phyloP scores from a whole-genome alignment of 176 grass and related monocot species.

The Zea luxurians region DNA sequence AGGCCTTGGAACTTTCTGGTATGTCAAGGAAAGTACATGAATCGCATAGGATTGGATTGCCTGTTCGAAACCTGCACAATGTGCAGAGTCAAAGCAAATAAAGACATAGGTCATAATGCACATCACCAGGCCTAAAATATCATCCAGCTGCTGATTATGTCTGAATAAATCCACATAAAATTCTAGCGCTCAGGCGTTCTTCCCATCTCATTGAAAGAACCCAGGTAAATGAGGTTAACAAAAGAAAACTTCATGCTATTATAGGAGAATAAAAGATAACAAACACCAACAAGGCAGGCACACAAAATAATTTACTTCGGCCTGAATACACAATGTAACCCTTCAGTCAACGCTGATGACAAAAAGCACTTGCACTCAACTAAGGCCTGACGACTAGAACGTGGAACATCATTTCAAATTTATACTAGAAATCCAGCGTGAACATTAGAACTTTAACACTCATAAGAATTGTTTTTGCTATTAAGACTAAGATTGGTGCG shows the following conservation, averaged over 20 bases:
- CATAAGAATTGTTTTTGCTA: background rate
- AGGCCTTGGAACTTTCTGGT: conserved; percentile 95
- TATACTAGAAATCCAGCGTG: background rate
- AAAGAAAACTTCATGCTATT: background rate
- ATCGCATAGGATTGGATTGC: conserved; percentile 90
- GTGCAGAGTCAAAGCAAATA: background rate
- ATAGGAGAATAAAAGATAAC: conserved; percentile 6
- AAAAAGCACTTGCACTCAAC: background rate
- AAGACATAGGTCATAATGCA: background rate
- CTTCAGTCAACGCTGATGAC: background rate
- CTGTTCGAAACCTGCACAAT: conserved; percentile 84
- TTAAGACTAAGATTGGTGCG: background rate
- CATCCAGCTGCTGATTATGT: background rate
- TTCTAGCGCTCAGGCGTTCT: background rate
- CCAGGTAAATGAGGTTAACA: background rate
- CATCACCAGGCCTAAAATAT: conserved; percentile 2
- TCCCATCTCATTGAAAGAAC: background rate
- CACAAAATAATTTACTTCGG: background rate
- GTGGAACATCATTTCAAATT: background rate
- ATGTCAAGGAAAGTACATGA: conserved; percentile 90
- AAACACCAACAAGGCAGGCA: background rate
- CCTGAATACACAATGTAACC: background rate
- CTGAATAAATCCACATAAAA: background rate
- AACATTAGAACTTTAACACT: background rate
- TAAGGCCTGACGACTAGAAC: background rate